These are phyloP conservation scores for Gracilariopsis chorda DNA, from an alignment of 23 red algal genomes.

Conservation along the genomic window DNA sequence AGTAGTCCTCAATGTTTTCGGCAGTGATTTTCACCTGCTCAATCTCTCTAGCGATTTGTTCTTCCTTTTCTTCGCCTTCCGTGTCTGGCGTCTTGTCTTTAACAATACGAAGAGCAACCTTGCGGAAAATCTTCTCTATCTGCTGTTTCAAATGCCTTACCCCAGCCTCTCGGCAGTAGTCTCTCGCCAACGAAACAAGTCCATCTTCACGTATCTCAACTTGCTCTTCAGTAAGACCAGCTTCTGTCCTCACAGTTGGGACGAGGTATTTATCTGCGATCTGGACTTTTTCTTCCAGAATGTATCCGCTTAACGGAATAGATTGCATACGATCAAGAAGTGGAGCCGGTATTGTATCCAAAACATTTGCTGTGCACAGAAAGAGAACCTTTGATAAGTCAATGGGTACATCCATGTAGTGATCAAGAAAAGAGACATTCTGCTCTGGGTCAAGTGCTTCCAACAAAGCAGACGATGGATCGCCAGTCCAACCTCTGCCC, in stretches of 20 bases:
- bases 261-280: slow-evolving; percentile 89
- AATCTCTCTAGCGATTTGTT: background rate
- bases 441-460: slow-evolving; percentile 97
- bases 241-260: slow-evolving; percentile 63
- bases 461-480: slow-evolving; percentile 85
- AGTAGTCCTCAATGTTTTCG: slow-evolving; percentile 45
- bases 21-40: background rate
- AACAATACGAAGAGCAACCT: slow-evolving; percentile 59
- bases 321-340: slow-evolving; percentile 96
- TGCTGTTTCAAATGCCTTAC: slow-evolving; percentile 88
- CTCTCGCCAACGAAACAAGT: slow-evolving; percentile 64
- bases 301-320: slow-evolving; percentile 90
- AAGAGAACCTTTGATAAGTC: slow-evolving; percentile 93
- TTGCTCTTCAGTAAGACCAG: slow-evolving; percentile 64
- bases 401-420: slow-evolving; percentile 91
- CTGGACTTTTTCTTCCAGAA: slow-evolving; percentile 94
- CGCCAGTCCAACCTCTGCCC: slow-evolving; percentile 87
- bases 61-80: background rate
- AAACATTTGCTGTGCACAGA: slow-evolving; percentile 90
- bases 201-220: slow-evolving; percentile 65
- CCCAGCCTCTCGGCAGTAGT: slow-evolving; percentile 98
- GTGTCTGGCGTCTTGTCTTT: background rate
- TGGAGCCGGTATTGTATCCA: slow-evolving; percentile 89
- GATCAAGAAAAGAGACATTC: slow-evolving; percentile 91
- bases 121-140: slow-evolving; percentile 89